Percentiles rank a stretch among this genome's conserved stretches.
Conservation (phyloP, 139 green algal species). For the Prasinococcaceae sp. region DNA sequence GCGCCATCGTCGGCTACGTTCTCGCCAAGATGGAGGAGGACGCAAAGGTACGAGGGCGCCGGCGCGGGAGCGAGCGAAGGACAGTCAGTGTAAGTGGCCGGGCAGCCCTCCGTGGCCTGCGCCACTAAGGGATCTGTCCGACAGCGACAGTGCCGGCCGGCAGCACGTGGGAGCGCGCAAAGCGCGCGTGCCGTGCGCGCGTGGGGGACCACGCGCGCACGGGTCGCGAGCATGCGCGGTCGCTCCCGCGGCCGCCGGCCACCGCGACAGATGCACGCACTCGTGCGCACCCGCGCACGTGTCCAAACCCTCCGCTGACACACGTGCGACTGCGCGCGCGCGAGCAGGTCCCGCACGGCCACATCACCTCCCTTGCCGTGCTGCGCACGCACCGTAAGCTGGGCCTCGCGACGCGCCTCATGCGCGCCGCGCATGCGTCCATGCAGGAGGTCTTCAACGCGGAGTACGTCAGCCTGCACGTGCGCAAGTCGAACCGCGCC, state of each 20-base stretch:
- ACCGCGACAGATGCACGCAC: too few relatives aligned
- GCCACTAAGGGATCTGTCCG: background rate
- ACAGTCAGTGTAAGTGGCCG: constrained; percentile 25
- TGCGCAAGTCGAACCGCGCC: constrained; percentile 85
- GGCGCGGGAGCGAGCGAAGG: too few relatives aligned
- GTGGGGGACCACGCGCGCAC: too few relatives aligned
- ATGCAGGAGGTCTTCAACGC: constrained; percentile 92
- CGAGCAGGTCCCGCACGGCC: constrained; percentile 87
- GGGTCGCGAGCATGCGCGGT: too few relatives aligned
- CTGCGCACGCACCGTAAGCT: constrained; percentile 87
- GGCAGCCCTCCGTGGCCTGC: too few relatives aligned
- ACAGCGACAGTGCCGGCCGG: background rate
- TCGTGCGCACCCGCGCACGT: background rate
- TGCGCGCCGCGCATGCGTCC: constrained; percentile 74
- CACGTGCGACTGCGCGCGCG: constrained; percentile 5
- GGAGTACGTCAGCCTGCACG: constrained; percentile 87
- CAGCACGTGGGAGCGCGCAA: too few relatives aligned
- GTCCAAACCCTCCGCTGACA: background rate
- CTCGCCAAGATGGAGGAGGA: constrained; percentile 84
- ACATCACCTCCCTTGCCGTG: constrained; percentile 96
- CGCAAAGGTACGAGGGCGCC: too few relatives aligned
- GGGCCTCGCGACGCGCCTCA: constrained; percentile 86
- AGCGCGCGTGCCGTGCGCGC: too few relatives aligned
- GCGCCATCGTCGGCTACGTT: constrained; percentile 95
- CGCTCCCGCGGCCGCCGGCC: too few relatives aligned